These are phyloP conservation scores for Glycyrrhiza uralensis DNA, from an alignment of 306 rosid genomes.

Conservation along the genomic window DNA sequence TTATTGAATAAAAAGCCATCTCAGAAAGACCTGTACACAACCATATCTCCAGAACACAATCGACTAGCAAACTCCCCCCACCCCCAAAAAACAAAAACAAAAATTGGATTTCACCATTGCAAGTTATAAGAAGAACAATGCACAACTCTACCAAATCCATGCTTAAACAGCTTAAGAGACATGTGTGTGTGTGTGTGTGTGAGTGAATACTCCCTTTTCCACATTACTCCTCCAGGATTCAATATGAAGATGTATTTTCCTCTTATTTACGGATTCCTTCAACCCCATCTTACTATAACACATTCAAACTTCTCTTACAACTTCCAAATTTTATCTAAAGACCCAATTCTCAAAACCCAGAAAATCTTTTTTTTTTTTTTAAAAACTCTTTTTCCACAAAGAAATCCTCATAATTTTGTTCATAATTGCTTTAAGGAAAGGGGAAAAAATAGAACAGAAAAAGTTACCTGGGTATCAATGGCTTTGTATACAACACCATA, in stretches of 20 bases:
- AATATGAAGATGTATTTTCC: neutral
- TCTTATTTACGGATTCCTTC: neutral
- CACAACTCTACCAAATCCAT: neutral
- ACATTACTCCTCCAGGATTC: neutral
- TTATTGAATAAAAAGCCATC: conserved; percentile 11
- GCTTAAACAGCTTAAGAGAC: neutral
- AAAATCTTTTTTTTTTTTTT: too few species aligned
- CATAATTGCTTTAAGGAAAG: neutral
- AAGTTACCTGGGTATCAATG: conserved; percentile 81
- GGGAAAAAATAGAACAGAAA: neutral
- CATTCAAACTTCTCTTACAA: conserved; percentile 9
- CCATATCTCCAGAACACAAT: conserved; percentile 7
- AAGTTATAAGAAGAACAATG: conserved; percentile 12
- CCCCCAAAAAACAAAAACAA: neutral
- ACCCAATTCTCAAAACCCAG: neutral
- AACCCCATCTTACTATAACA: neutral
- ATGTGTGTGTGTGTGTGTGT: too few species aligned
- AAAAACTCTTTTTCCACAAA: too few species aligned
- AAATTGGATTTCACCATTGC: neutral
- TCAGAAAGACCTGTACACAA: neutral
- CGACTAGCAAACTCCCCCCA: neutral
- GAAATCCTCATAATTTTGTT: neutral
- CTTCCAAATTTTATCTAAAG: neutral
- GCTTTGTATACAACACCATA: conserved; percentile 97
- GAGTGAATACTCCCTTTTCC: too few species aligned